Conservation (phyloP, 257 asterid species). For the Fraxinus quadrangulata region DNA sequence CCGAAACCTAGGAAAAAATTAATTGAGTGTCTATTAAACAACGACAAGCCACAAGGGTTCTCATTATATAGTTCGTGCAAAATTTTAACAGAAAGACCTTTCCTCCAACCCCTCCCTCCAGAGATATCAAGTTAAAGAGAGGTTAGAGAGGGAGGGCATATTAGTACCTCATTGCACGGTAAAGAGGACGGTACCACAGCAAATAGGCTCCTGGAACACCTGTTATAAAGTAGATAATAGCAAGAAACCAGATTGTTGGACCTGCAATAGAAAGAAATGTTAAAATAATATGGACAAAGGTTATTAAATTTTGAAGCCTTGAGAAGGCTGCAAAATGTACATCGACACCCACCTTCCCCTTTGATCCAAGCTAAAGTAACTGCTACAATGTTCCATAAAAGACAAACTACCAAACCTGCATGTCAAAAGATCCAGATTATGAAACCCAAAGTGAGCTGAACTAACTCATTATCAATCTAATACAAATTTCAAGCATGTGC, state of each 20-base stretch:
- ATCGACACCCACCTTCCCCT: slow-evolving; percentile 66
- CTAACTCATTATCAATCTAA: slow-evolving; percentile 17
- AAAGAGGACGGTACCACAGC: slow-evolving; percentile 93
- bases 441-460: slow-evolving; percentile 14
- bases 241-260: slow-evolving; percentile 75
- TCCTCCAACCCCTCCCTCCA: neutral
- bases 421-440: slow-evolving; percentile 19
- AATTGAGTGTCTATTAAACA: neutral
- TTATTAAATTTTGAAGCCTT: slow-evolving; percentile 22
- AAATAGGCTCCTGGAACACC: slow-evolving; percentile 93
- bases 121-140: neutral
- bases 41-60: neutral
- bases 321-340: neutral
- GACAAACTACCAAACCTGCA: slow-evolving; percentile 74
- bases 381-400: slow-evolving; percentile 73
- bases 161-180: slow-evolving; percentile 87
- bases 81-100: neutral
- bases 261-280: slow-evolving; percentile 44
- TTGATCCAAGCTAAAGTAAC: slow-evolving; percentile 74
- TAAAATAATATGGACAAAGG: slow-evolving; percentile 6
- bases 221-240: slow-evolving; percentile 75
- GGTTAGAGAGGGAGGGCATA: slow-evolving; percentile 2
- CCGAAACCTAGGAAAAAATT: neutral
- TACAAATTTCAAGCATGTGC: neutral
- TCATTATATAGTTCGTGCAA: neutral